Evolutionary conservation across 805 yeast genomes (phyloP).

Genomic region (Kazachstania taianensis): DNA sequence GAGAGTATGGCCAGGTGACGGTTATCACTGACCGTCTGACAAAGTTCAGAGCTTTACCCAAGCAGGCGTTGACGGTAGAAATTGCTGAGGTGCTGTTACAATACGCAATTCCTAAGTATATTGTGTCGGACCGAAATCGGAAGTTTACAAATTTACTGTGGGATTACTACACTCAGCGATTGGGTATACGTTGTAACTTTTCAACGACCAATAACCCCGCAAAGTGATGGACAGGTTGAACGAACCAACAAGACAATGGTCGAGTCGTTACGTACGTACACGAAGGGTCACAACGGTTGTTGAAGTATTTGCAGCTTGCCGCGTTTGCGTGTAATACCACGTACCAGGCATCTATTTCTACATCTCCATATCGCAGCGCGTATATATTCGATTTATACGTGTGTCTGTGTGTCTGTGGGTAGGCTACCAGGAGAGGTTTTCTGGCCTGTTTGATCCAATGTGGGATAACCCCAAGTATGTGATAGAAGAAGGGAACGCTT

Average conservation of each 20-base stretch:
- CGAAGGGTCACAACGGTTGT: too few relatives aligned
- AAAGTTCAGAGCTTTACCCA: not conserved
- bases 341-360: not conserved
- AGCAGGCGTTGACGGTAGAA: not conserved
- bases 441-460: not conserved
- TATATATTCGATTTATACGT: too few relatives aligned
- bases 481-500: not conserved
- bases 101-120: not conserved
- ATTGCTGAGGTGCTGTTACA: not conserved
- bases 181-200: not conserved
- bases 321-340: too few relatives aligned
- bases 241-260: too few relatives aligned
- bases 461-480: too few relatives aligned
- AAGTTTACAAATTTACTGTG: not conserved
- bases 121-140: not conserved
- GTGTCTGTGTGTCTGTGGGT: too few relatives aligned
- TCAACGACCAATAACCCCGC: too few relatives aligned
- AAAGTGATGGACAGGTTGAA: too few relatives aligned
- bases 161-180: not conserved
- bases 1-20: not conserved
- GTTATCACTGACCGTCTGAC: slow-evolving; percentile 1
- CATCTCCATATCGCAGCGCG: slow-evolving; percentile 1
- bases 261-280: too few relatives aligned
- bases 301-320: too few relatives aligned
- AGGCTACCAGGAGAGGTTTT: slow-evolving; percentile 1